A percentile compares a stretch with the other conserved stretches of the same genome.
phyloP scores from a whole-genome alignment of 371 early-diverging fungal genomes.

The Rhizopus delemar region DNA sequence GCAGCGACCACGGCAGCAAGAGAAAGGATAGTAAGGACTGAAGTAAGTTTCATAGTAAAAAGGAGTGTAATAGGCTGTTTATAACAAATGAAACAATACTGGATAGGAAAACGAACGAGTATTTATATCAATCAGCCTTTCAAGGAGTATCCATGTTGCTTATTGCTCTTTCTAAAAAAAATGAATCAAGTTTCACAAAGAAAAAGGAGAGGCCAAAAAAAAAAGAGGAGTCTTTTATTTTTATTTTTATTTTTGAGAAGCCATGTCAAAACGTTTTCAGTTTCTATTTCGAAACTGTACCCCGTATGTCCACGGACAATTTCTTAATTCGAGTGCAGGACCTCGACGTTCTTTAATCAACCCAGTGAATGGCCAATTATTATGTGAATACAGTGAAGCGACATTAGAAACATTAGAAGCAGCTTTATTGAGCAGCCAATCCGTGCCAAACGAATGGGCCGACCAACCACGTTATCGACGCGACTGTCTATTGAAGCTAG shows the following conservation, averaged over 20 bases:
- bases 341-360: constrained; percentile 11
- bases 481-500: constrained; percentile 66
- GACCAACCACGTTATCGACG: constrained; percentile 43
- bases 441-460: constrained; percentile 17
- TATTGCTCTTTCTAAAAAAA: too few species aligned
- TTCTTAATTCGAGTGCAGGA: background rate
- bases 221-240: constrained; percentile 2
- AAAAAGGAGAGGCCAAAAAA: background rate
- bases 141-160: too few species aligned
- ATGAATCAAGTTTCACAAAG: background rate
- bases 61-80: background rate
- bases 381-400: constrained; percentile 11
- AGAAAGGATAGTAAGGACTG: constrained; percentile 13
- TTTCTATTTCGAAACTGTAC: constrained; percentile 3
- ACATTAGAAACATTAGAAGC: constrained; percentile 20
- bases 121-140: too few species aligned
- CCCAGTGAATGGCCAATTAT: constrained; percentile 9
- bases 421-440: constrained; percentile 18
- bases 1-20: constrained; percentile 14
- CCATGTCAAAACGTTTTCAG: constrained; percentile 1
- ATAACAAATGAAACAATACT: too few species aligned
- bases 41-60: constrained; percentile 11
- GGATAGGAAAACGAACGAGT: too few species aligned
- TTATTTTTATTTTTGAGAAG: background rate
- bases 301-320: constrained; percentile 27